A percentile compares a stretch with the other conserved stretches of the same genome.
phyloP scores from a whole-genome alignment of 441 rosid genomes.

The Hypseocharis bilobata region DNA sequence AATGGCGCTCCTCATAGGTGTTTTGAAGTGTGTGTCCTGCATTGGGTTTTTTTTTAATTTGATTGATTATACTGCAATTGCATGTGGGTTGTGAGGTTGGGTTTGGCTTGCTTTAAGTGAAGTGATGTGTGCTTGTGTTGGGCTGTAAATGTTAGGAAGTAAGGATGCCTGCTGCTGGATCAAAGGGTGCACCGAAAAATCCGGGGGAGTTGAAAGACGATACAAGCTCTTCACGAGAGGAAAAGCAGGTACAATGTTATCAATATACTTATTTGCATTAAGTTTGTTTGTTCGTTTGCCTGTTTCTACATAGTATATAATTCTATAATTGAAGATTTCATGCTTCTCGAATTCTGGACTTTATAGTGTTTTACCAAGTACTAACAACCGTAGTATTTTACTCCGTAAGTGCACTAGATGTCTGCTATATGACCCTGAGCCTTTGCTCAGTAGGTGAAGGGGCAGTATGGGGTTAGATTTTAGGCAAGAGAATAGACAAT shows the following conservation, averaged over 20 bases:
- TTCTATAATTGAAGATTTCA: neutral
- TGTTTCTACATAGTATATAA: neutral
- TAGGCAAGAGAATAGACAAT: neutral
- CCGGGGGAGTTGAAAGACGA: slow-evolving; percentile 77
- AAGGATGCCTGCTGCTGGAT: slow-evolving; percentile 96
- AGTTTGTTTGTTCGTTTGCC: neutral
- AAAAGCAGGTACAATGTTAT: slow-evolving; percentile 60
- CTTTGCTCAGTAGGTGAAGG: neutral
- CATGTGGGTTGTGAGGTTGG: neutral
- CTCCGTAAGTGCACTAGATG: neutral
- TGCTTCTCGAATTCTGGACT: neutral
- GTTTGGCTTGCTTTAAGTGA: neutral
- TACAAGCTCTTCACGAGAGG: slow-evolving; percentile 75
- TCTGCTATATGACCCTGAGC: neutral
- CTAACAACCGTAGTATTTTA: no score
- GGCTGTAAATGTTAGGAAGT: slow-evolving; percentile 59
- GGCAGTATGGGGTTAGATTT: neutral
- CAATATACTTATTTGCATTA: neutral
- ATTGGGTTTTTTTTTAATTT: neutral
- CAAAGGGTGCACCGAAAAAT: slow-evolving; percentile 64
- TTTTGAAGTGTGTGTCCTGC: neutral
- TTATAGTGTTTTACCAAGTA: neutral
- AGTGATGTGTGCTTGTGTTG: neutral
- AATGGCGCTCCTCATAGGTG: neutral
- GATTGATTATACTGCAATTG: neutral